Conservation (phyloP, 176 grass and related monocot genomes). For the Carex pumila region DNA sequence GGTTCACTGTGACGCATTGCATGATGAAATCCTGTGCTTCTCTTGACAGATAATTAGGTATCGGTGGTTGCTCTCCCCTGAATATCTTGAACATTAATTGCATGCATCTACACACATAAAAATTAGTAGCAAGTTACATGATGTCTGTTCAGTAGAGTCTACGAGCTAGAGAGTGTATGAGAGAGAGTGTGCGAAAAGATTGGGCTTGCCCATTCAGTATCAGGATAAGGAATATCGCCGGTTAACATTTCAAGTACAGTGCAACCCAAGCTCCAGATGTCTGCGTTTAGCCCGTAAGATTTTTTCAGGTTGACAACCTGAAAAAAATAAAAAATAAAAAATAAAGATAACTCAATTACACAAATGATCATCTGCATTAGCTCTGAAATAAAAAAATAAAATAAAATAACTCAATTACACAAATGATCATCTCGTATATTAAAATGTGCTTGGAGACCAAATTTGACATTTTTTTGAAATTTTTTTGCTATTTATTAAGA, state of each 20-base stretch:
- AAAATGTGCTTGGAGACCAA: too few relatives aligned
- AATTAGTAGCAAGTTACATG: background rate
- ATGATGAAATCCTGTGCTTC: constrained; percentile 75
- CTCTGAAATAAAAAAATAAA: too few relatives aligned
- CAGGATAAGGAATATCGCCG: constrained; percentile 63
- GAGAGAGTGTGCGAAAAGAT: background rate
- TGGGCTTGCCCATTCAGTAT: constrained; percentile 58
- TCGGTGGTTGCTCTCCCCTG: constrained; percentile 63
- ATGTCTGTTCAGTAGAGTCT: background rate
- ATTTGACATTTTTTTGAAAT: too few relatives aligned
- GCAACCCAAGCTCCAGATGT: constrained; percentile 88
- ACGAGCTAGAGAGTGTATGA: too few relatives aligned
- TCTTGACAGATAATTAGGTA: constrained; percentile 50
- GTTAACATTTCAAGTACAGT: constrained; percentile 92
- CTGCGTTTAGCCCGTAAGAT: constrained; percentile 57
- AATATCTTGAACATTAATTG: too few relatives aligned
- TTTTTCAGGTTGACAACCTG: constrained; percentile 75
- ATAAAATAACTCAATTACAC: too few relatives aligned
- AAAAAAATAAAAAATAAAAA: constrained; percentile 1
- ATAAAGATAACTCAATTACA: background rate
- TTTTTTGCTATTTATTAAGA: too few relatives aligned
- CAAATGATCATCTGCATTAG: background rate
- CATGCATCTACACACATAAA: too few relatives aligned
- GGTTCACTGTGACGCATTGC: constrained; percentile 64
- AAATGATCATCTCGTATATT: too few relatives aligned